Conservation (phyloP, 2,329 filamentous ascomycete species). For the Aspergillus arachidicola region DNA sequence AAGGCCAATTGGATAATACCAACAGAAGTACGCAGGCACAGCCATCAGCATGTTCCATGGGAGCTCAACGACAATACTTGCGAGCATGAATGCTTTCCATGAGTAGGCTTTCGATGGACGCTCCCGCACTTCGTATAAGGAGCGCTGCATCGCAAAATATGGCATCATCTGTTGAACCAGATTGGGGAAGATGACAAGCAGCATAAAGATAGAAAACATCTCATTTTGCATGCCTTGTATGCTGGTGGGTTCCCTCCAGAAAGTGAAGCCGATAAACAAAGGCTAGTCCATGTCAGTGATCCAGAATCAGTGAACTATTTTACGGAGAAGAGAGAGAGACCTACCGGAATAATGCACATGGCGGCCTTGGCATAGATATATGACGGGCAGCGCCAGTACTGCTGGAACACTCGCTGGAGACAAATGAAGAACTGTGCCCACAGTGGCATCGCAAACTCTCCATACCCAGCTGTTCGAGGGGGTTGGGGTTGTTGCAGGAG, state of each 20-base stretch:
- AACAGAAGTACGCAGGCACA: constrained; percentile 60
- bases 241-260: constrained; percentile 71
- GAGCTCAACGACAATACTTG: constrained; percentile 69
- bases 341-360: constrained; percentile 68
- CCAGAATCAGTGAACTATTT: background rate
- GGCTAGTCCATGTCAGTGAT: constrained; percentile 44
- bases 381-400: constrained; percentile 85
- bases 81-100: constrained; percentile 69
- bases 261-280: constrained; percentile 81
- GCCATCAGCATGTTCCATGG: constrained; percentile 64
- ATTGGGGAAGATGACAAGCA: constrained; percentile 72
- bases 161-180: constrained; percentile 55
- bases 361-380: constrained; percentile 82
- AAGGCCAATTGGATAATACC: constrained; percentile 65
- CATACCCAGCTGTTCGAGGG: constrained; percentile 58
- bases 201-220: constrained; percentile 85
- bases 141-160: constrained; percentile 56
- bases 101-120: constrained; percentile 68
- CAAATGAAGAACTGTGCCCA: constrained; percentile 67
- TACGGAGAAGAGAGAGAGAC: constrained; percentile 53
- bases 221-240: constrained; percentile 85
- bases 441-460: constrained; percentile 79
- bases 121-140: constrained; percentile 60
- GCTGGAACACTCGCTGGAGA: constrained; percentile 74
- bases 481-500: constrained; percentile 32